phyloP scores from a whole-genome alignment of 805 yeast genomes.

The Yarrowia sp. region DNA sequence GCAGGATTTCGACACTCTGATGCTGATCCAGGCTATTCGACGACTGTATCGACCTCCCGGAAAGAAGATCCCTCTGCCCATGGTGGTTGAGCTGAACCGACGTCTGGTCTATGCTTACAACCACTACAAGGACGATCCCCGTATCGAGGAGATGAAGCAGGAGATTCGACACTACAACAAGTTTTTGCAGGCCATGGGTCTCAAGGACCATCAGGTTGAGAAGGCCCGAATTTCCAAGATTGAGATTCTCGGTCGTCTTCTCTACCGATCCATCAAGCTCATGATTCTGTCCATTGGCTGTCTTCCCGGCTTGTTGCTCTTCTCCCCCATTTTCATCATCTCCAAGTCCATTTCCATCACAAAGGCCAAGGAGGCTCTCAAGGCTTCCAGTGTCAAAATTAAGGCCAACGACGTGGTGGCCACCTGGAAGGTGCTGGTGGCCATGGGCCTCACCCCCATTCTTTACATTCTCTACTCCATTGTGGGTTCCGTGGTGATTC shows the following conservation, averaged over 20 bases:
- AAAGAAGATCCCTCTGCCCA: constrained; percentile 69
- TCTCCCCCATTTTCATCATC: constrained; percentile 81
- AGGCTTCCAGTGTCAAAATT: constrained; percentile 83
- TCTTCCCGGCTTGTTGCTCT: constrained; percentile 83
- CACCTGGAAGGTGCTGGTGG: constrained; percentile 92
- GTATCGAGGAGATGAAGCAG: constrained; percentile 56
- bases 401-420: constrained; percentile 93
- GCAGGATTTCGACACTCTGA: constrained; percentile 83
- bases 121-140: constrained; percentile 67
- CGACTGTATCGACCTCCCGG: constrained; percentile 78
- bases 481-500: constrained; percentile 40
- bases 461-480: constrained; percentile 76
- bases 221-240: constrained; percentile 50
- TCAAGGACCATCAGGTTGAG: constrained; percentile 74
- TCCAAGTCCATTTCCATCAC: constrained; percentile 69
- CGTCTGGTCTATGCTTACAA: constrained; percentile 79
- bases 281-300: constrained; percentile 59
- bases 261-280: constrained; percentile 58
- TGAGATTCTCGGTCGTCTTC: constrained; percentile 46
- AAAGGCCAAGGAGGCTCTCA: constrained; percentile 77
- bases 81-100: constrained; percentile 88
- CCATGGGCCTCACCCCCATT: constrained; percentile 85
- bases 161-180: constrained; percentile 71
- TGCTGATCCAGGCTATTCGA: constrained; percentile 89
- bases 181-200: constrained; percentile 57